Base-by-base conservation (phyloP, 495 filamentous ascomycete genomes). In the Sabuloglossum arenarium region DNA sequence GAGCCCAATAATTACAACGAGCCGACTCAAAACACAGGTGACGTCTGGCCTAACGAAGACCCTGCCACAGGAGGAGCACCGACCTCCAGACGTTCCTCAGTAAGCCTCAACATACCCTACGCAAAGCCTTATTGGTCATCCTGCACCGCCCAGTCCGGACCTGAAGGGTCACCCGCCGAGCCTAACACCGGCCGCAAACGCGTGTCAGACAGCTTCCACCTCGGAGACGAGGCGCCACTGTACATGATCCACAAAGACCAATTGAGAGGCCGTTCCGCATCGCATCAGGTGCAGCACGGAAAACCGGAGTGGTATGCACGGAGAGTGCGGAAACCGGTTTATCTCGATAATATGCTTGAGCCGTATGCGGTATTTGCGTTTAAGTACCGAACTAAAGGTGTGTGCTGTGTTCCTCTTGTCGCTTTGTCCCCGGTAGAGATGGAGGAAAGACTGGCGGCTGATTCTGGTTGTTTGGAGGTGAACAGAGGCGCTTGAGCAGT, bases 351-450 rank as follows among this genome's bases (percentile, higher is more conserved):
- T 0, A 59, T 69, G 46, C 62, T 67, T 25, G 61, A 61, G 27
- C 72, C 72, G 28, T 75, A 73, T 55, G 73, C 73, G 3, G 66
- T 72, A 0, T 75, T 75, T 59, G 51, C 63, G 11, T 75, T 75
- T 65, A 71, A 69, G 46, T 75, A 75, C 59, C 65, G 71, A 6
- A 61, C 60, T 32, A 62, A 59, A 53, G 62, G 60, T 58, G 19
- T 23, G 39, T 21, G 19, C 39, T 23, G 34, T 39, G 34, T 16
- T 39, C 4, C 34, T 34, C 28, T 42, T 64, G 47, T 51, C 37
- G 28, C 4, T 56, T 54, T 5, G 28, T 37, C n/a, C n/a, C n/a
- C n/a, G n/a, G n/a, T n/a, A n/a, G n/a, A n/a, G n/a, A n/a, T n/a
- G n/a, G n/a, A n/a, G n/a, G n/a, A n/a, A n/a, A n/a, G n/a, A n/a